Evolutionary conservation across 768 basidiomycete species (phyloP).

Genomic region (Roridomyces roridus): DNA sequence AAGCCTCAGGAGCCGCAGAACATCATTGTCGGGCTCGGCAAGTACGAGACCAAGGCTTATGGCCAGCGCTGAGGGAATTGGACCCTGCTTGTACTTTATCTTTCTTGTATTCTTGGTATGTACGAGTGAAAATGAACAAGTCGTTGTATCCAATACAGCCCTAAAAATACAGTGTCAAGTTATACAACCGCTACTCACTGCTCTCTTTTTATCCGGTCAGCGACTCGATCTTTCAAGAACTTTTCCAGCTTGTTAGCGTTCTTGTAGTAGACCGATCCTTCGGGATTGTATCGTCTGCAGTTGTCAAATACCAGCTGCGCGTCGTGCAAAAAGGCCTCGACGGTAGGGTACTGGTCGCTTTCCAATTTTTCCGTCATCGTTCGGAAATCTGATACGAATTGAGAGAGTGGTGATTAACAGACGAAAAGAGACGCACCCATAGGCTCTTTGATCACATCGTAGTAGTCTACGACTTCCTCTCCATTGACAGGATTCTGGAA

Average conservation of each 20-base stretch:
- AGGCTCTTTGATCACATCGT: slow-evolving; percentile 85
- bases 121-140: too few relatives aligned
- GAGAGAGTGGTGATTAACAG: background rate
- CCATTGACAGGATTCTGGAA: slow-evolving; percentile 82
- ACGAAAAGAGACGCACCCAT: slow-evolving; percentile 74
- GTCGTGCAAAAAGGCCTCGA: slow-evolving; percentile 80
- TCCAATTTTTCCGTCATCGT: slow-evolving; percentile 94
- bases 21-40: slow-evolving; percentile 78
- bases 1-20: slow-evolving; percentile 79
- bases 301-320: slow-evolving; percentile 89
- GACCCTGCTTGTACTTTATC: too few relatives aligned
- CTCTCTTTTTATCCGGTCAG: slow-evolving; percentile 39
- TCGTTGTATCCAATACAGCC: too few relatives aligned
- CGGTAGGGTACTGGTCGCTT: slow-evolving; percentile 77
- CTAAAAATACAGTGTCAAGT: background rate
- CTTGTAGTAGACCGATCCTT: slow-evolving; percentile 78
- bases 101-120: too few relatives aligned
- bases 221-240: slow-evolving; percentile 64
- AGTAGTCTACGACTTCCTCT: slow-evolving; percentile 87
- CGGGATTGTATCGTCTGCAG: slow-evolving; percentile 87
- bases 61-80: slow-evolving; percentile 51
- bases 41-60: slow-evolving; percentile 56
- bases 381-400: slow-evolving; percentile 64
- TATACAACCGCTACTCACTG: slow-evolving; percentile 22
- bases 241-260: slow-evolving; percentile 87